Evolutionary conservation across 371 early-diverging fungal species (phyloP).

Genomic region (Mortierella sp.): DNA sequence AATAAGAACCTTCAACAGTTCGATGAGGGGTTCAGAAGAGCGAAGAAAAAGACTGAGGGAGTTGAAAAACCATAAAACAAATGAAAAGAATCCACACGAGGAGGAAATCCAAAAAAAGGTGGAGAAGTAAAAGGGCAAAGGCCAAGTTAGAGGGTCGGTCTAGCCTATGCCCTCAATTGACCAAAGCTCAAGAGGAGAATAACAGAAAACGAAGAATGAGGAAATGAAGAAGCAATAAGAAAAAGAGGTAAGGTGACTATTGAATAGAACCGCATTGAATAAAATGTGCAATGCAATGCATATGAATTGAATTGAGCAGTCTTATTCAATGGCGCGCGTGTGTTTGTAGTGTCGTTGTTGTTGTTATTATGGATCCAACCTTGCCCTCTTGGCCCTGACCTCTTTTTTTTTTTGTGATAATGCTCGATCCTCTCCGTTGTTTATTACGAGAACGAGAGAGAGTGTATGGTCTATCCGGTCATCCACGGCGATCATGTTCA

Average conservation of each 20-base stretch:
- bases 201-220: not conserved
- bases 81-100: not conserved
- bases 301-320: not conserved
- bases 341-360: not conserved
- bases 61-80: constrained; percentile 8
- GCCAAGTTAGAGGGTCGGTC: too few species aligned
- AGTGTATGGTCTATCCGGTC: not conserved
- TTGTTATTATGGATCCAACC: not conserved
- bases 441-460: too few species aligned
- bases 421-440: not conserved
- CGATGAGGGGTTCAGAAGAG: constrained; percentile 2
- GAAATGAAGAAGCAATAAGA: not conserved
- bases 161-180: too few species aligned
- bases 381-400: not conserved
- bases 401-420: not conserved
- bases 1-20: not conserved
- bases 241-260: too few species aligned
- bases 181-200: not conserved
- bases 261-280: not conserved
- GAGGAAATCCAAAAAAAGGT: not conserved
- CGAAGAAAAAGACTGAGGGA: not conserved
- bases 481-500: not conserved
- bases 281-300: not conserved
- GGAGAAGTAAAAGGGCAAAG: not conserved
- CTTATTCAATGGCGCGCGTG: not conserved